These are phyloP conservation scores for Fallopia convolvulus DNA, from an alignment of 148 eudicot genomes.

Conservation along the genomic window DNA sequence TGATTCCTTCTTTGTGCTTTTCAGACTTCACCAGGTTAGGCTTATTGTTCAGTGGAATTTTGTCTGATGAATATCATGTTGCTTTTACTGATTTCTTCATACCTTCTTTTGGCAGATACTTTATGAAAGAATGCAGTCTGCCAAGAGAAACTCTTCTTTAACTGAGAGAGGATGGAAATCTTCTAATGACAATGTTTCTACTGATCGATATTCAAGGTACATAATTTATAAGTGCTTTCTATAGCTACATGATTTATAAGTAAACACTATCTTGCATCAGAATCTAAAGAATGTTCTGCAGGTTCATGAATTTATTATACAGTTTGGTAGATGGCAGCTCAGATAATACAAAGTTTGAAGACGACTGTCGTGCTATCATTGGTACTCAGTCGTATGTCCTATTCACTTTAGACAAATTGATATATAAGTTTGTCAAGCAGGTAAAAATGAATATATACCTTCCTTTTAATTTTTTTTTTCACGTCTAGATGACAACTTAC, in stretches of 20 bases:
- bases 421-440: slow-evolving; percentile 92
- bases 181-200: slow-evolving; percentile 43
- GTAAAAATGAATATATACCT: slow-evolving; percentile 22
- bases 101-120: slow-evolving; percentile 35
- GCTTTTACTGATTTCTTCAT: background rate
- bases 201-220: slow-evolving; percentile 70
- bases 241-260: background rate
- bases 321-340: slow-evolving; percentile 82
- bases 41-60: background rate
- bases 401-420: slow-evolving; percentile 90
- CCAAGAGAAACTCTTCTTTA: slow-evolving; percentile 46
- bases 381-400: slow-evolving; percentile 91
- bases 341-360: slow-evolving; percentile 95
- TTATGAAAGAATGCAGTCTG: slow-evolving; percentile 70
- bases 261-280: background rate
- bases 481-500: background rate
- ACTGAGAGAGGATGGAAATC: slow-evolving; percentile 55
- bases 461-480: background rate
- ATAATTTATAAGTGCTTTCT: background rate
- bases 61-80: background rate
- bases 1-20: slow-evolving; percentile 68
- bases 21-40: slow-evolving; percentile 81
- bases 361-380: slow-evolving; percentile 78
- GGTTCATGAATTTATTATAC: slow-evolving; percentile 72
- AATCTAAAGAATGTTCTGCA: slow-evolving; percentile 19